Base-by-base conservation (phyloP, 345 rosid species). In the Rubroshorea leprosula region DNA sequence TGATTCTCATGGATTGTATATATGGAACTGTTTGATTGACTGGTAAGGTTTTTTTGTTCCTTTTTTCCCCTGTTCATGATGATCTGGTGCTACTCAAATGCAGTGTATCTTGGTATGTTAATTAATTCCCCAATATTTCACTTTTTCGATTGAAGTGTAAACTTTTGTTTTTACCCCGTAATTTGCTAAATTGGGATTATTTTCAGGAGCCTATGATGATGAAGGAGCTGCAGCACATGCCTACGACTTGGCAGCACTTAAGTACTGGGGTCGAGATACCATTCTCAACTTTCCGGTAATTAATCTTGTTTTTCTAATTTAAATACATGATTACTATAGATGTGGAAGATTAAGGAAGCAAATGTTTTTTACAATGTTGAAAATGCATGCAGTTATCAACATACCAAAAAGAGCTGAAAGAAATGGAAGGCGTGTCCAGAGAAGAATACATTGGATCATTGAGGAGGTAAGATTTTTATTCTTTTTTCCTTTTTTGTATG, bases 181-280 rank as follows among this genome's bases (percentile, higher is more conserved):
- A n/a, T n/a, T n/a, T n/a, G n/a, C n/a, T n/a, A n/a, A 20, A 19
- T 26, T 57, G 16, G 6, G 19, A 29, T 15, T 6, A 6, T 41
- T n/a, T 50, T 6, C 57, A 89, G 99, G 99, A 16, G 97, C 97
- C 27, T 89, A 93, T 59, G 90, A 93, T 46, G 80, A 89, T 51
- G 97, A 93, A 76, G 89, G 71, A 71, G 86, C 94, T 10, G 99
- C 94, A 0, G 99, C 97, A 66, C 99, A 77, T 75, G 91, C 97
- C 12, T 86, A 89, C 69, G 99, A 93, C 79, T 75, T 93, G 72
- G 97, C 99, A 6, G 99, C 99, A 70, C 69, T 93, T 63, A 93
- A 86, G 67, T 93, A 85, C 25, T 93, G 99, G 97, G 97, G 97
- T 52, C 86, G 48, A 11, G 88, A 86, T 14, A 85, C 97, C 26